Evolutionary conservation across 331 rosid species (phyloP), one percentile per base, ranked within the genome.

Genomic region (Quercus lobata): DNA sequence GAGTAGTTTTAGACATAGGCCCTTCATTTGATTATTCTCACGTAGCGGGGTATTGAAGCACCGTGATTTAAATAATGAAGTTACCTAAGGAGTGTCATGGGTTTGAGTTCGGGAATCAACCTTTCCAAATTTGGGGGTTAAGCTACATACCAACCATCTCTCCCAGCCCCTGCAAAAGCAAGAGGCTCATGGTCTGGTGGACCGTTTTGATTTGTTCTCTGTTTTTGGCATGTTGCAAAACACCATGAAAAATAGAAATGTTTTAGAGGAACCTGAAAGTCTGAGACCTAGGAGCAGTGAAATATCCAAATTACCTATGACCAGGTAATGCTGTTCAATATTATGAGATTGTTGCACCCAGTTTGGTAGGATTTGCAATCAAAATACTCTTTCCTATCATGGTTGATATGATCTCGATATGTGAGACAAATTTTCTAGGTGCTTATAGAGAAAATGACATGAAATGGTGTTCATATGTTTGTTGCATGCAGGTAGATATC

Each of bases 401-500:
- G 49, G 24, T 58, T 60, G 8, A 57, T 11, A 22, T 16, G 62
- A 63, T 34, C 8, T 35, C 7, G 34, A 3, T 29, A 24, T 19
- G 32, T 41, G 37, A 66, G 16, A 27, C 16, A 54, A 44, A 30
- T 46, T 49, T 57, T 34, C 21, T 75, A 52, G 35, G 41, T 53
- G 18, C 17, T 61, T 30, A 8, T 15, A 16, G 61, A 30, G 69
- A 46, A 66, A 57, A 54, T 75, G 65, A 44, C 58, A 52, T 57
- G 18, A 62, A 66, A 27, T 65, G 53, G 73, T 49, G 25, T 62
- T 34, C 41, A 76, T 74, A 37, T 32, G 56, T 66, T 79, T 69
- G 73, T 78, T 87, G 25, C 72, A 22, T 79, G 89, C 88, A 92
- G 97, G 66, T 62, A 49, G 84, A 82, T 63, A 35, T 37, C 15